Evolutionary conservation across 139 green algal genomes (phyloP), one percentile per base, ranked within the genome.

Genomic region (Chlorella sorokiniana): DNA sequence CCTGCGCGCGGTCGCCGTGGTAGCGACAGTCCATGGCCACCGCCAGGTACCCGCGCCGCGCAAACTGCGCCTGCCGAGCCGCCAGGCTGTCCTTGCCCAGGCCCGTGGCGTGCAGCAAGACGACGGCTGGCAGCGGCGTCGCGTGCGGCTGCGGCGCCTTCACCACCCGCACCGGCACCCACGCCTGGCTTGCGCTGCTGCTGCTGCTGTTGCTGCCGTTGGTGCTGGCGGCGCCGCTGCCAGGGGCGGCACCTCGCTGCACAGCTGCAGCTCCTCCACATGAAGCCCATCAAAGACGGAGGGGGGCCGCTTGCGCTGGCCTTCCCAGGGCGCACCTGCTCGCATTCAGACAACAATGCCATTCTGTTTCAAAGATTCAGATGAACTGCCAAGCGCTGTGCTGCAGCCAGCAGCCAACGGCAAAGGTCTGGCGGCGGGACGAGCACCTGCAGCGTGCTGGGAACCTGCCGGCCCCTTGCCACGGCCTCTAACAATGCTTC

Each of bases 21-120:
- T 91, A 93, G 29, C 90, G 64, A 72, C 70, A 86, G 84, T 95
- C 91, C 2, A 93, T 86, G 37, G 86, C 76, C 0, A 76, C 89
- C 7, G 85, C 86, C n/a, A 93, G 48, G 76, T 90, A 94, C 35
- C 91, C 91, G 3, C 51, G 51, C 16, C 62, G 8, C 1, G 90
- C 91, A 41, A 86, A 91, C 51, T 75, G 27, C 63, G 87, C 82
- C 71, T 89, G 77, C 56, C 72, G 71, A 14, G 23, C 29, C 27
- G 81, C 63, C 37, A 91, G 74, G 25, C 35, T 44, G 38, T 88
- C 83, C 83, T 79, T 90, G 72, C 73, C 86, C 9, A 45, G 38
- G 25, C 90, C 89, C 79, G 86, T 92, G 31, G 76, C 81, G 38
- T 92, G 88, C 65, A 92, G 77, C 71, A 88, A 84, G 18, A 91